These are phyloP conservation scores for Geotrichum macrosporum DNA, from an alignment of 1,139 yeast species.

Conservation along the genomic window DNA sequence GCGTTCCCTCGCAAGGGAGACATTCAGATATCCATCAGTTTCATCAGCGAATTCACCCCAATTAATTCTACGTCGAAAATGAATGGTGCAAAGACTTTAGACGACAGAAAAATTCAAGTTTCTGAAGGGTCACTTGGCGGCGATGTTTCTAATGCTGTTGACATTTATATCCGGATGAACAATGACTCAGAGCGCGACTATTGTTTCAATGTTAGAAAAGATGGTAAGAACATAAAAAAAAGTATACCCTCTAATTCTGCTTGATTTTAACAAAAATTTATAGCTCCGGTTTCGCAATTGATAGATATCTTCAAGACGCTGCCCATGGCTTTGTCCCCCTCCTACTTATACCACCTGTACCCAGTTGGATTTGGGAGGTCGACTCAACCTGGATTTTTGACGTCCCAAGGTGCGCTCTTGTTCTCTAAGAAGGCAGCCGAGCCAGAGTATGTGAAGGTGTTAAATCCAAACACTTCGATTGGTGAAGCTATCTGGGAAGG, in stretches of 20 bases:
- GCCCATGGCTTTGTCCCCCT: conserved; percentile 77
- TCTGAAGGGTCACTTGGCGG: conserved; percentile 12
- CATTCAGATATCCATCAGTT: too few relatives aligned
- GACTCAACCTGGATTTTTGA: conserved; percentile 76
- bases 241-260: too few relatives aligned
- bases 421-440: conserved; percentile 58
- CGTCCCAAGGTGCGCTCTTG: conserved; percentile 75
- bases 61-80: too few relatives aligned
- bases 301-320: conserved; percentile 56
- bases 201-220: conserved; percentile 67
- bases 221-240: conserved; percentile 36
- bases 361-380: conserved; percentile 69
- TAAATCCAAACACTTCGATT: conserved; percentile 40
- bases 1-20: too few relatives aligned
- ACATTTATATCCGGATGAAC: conserved; percentile 78
- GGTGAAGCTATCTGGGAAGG: conserved; percentile 79
- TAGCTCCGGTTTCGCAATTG: conserved; percentile 51
- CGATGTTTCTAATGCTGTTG: conserved; percentile 37
- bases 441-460: conserved; percentile 42
- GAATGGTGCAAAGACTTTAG: neutral
- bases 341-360: conserved; percentile 57
- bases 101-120: neutral
- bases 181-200: conserved; percentile 83
- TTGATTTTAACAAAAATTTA: neutral
- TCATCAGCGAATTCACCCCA: too few relatives aligned